phyloP scores from a whole-genome alignment of 768 basidiomycete genomes.

The Tylopilus sp. region DNA sequence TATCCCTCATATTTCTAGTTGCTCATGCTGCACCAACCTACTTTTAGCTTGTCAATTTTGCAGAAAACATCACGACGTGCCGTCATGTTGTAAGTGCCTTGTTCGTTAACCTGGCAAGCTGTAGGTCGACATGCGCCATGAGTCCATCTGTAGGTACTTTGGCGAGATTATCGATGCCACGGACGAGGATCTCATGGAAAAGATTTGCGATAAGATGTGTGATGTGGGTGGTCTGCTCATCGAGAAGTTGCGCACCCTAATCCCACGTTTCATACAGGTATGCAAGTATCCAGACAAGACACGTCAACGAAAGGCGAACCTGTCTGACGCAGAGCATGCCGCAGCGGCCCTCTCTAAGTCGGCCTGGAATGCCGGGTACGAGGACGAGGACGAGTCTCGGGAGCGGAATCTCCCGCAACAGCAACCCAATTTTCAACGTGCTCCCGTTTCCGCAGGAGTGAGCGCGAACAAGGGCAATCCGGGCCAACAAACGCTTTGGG shows the following conservation, averaged over 20 bases:
- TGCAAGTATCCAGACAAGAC: conserved; percentile 78
- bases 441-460: not conserved
- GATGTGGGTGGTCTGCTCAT: conserved; percentile 49
- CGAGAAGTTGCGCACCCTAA: not conserved
- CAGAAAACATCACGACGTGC: conserved; percentile 58
- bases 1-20: conserved; percentile 18
- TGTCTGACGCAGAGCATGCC: conserved; percentile 42
- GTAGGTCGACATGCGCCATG: not conserved
- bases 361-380: conserved; percentile 24
- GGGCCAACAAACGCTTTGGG: conserved; percentile 22
- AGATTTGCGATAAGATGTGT: conserved; percentile 75
- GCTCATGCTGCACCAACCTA: not conserved
- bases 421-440: not conserved
- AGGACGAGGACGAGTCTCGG: conserved; percentile 25
- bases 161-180: conserved; percentile 60
- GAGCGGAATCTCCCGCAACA: conserved; percentile 1
- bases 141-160: conserved; percentile 81
- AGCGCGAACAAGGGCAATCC: not conserved
- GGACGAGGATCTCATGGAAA: conserved; percentile 41
- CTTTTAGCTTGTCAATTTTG: conserved; percentile 46
- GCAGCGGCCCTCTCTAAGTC: conserved; percentile 17
- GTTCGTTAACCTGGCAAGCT: not conserved
- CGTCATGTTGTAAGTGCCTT: conserved; percentile 61
- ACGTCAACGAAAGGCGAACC: conserved; percentile 42
- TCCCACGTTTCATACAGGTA: conserved; percentile 42